Base-by-base conservation (phyloP, 2,329 filamentous ascomycete genomes). In the Fusarium brevicatenulatum region DNA sequence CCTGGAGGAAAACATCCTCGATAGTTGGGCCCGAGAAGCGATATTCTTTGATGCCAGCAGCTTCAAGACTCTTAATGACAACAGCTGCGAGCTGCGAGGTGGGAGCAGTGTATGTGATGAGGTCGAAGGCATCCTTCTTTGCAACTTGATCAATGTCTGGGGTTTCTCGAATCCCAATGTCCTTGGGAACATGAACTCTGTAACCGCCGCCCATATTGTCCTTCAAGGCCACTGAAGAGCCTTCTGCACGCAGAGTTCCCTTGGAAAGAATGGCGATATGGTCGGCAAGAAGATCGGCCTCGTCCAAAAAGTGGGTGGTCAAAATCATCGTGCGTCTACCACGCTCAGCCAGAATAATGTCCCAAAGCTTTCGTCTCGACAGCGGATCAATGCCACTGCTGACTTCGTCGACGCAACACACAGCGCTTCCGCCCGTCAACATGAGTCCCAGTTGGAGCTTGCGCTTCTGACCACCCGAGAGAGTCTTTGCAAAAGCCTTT, bases 371-470 rank as follows among this genome's bases (percentile, higher is more conserved):
- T 34, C 95, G 86, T 61, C 95, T 88, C 25, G 93, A 95, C 2
- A 98, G 84, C 0, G 95, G 95, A 78, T 98, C 95, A 25, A 98
- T 87, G 19, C 95, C 95, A 67, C 92, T 95, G 43, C 92, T 95
- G 19, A 97, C 94, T 81, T 98, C 95, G 75, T 98, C 95, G 10
- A 98, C 91, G 77, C 94, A 96, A 82, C 95, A 97, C 1, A 98
- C 91, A 30, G 90, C 90, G 70, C 93, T 95, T 16, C 94, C 95
- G 69, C 95, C 95, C 7, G 94, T 97, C 75, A 98, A 91, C 94
- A 97, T 97, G 90, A 97, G 95, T 9, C 94, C 95, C 5, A 98
- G 86, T 81, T 98, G 95, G 13, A 97, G 86, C 81, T 98, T 98
- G 58, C 95, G 87, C 83, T 97, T 97, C 81, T 98, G 95, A 1